Evolutionary conservation across 306 rosid genomes (phyloP).

Genomic region (Quillaja saponaria): DNA sequence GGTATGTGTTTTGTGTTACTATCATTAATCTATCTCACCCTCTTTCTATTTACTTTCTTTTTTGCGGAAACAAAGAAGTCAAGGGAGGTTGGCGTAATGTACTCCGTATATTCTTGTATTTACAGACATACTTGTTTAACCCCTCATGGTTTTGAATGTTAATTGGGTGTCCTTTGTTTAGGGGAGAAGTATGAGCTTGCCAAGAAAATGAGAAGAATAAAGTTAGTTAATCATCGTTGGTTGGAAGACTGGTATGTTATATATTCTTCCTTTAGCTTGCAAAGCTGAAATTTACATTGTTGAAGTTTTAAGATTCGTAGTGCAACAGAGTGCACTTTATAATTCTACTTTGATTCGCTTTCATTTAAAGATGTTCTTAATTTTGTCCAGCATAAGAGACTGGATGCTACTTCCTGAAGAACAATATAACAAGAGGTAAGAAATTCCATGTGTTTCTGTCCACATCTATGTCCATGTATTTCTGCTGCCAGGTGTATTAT

Average conservation of each 20-base stretch:
- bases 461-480: conserved; percentile 19
- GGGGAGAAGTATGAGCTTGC: conserved; percentile 95
- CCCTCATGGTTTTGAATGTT: not conserved
- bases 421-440: conserved; percentile 73
- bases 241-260: conserved; percentile 77
- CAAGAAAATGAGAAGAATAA: conserved; percentile 60
- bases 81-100: no score
- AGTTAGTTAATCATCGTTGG: conserved; percentile 90
- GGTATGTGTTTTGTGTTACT: not conserved
- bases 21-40: no score
- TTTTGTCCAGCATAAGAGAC: conserved; percentile 64
- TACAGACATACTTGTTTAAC: no score
- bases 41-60: no score
- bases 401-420: conserved; percentile 82
- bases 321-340: no score
- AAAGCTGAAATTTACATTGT: not conserved
- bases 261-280: conserved; percentile 11
- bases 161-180: conserved; percentile 16
- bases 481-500: conserved; percentile 16
- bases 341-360: not conserved
- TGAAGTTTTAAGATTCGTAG: not conserved
- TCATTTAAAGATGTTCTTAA: conserved; percentile 18
- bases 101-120: no score
- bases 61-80: no score
- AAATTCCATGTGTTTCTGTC: conserved; percentile 14